A percentile compares a stretch with the other conserved stretches of the same genome.
Evolutionary conservation across 768 basidiomycete genomes (phyloP).

Genomic region (Russula lepida): DNA sequence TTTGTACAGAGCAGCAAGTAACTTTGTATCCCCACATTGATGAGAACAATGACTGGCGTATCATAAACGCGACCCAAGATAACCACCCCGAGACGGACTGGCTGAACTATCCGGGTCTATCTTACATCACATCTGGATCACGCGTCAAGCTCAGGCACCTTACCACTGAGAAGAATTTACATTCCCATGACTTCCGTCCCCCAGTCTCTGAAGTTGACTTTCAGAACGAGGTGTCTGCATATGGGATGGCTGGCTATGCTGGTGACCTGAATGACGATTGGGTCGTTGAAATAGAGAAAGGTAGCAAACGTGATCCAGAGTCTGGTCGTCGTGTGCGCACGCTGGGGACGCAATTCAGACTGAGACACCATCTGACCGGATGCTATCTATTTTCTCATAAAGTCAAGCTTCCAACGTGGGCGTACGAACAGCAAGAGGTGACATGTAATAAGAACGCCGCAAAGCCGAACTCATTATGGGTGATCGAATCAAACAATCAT

Average conservation of each 20-base stretch:
- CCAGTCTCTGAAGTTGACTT: slow-evolving; percentile 97
- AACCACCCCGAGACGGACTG: slow-evolving; percentile 40
- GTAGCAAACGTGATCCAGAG: slow-evolving; percentile 52
- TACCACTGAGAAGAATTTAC: slow-evolving; percentile 74
- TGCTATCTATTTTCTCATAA: slow-evolving; percentile 99
- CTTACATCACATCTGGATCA: slow-evolving; percentile 53
- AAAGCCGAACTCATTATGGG: slow-evolving; percentile 86
- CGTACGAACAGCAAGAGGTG: slow-evolving; percentile 96
- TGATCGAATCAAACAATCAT: slow-evolving; percentile 79
- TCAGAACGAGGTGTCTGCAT: slow-evolving; percentile 96
- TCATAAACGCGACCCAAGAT: slow-evolving; percentile 63
- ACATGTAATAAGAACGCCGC: slow-evolving; percentile 99
- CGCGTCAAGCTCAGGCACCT: slow-evolving; percentile 79
- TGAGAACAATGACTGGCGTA: slow-evolving; percentile 87
- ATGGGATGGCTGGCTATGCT: slow-evolving; percentile 76
- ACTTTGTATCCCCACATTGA: slow-evolving; percentile 99
- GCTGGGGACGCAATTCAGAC: slow-evolving; percentile 70
- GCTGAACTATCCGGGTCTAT: slow-evolving; percentile 40
- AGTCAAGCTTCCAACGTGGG: slow-evolving; percentile 97
- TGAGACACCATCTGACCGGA: slow-evolving; percentile 79
- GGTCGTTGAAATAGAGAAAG: slow-evolving; percentile 76
- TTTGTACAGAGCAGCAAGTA: slow-evolving; percentile 81
- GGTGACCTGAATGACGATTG: slow-evolving; percentile 95
- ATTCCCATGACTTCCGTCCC: slow-evolving; percentile 92
- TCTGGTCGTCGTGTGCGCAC: slow-evolving; percentile 69